Percentiles rank a stretch among this genome's conserved stretches.
phyloP scores from a whole-genome alignment of 805 yeast genomes.

The Wickerhamiella musiphila region DNA sequence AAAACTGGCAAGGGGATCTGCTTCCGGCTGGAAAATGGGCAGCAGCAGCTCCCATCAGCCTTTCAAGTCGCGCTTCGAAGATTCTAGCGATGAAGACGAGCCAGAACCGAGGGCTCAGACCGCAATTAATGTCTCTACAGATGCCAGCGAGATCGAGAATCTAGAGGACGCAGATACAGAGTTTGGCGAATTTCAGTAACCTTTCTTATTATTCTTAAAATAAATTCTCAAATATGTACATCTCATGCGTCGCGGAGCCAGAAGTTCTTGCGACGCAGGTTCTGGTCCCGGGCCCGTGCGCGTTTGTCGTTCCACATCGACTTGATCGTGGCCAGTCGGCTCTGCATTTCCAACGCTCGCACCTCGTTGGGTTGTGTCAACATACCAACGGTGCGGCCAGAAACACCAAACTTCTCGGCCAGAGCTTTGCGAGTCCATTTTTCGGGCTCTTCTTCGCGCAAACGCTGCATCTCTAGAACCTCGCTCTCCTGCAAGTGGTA shows the following conservation, averaged over 20 bases:
- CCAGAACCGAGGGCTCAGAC: no score
- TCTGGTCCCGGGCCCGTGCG: conserved; percentile 34
- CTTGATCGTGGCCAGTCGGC: conserved; percentile 30
- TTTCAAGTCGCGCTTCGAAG: background rate
- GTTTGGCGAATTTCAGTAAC: no score
- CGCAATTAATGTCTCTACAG: no score
- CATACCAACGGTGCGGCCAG: conserved; percentile 35
- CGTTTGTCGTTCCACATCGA: conserved; percentile 33
- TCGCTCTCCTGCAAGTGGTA: conserved; percentile 43
- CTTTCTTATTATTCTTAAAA: no score
- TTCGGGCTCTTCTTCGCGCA: conserved; percentile 42
- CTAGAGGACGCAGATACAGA: no score
- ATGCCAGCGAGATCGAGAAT: no score
- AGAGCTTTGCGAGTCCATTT: conserved; percentile 45
- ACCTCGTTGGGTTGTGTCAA: conserved; percentile 27
- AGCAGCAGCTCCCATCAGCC: no score
- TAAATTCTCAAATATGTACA: no score
- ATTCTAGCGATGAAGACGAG: background rate
- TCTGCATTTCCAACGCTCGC: conserved; percentile 29
- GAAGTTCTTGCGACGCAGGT: conserved; percentile 37
- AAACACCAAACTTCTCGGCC: conserved; percentile 40
- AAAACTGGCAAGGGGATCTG: no score
- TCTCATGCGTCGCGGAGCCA: conserved; percentile 45
- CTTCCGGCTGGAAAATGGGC: no score
- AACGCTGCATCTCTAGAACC: conserved; percentile 35